phyloP scores from a whole-genome alignment of 805 yeast species.

The Suhomyces canberraensis region DNA sequence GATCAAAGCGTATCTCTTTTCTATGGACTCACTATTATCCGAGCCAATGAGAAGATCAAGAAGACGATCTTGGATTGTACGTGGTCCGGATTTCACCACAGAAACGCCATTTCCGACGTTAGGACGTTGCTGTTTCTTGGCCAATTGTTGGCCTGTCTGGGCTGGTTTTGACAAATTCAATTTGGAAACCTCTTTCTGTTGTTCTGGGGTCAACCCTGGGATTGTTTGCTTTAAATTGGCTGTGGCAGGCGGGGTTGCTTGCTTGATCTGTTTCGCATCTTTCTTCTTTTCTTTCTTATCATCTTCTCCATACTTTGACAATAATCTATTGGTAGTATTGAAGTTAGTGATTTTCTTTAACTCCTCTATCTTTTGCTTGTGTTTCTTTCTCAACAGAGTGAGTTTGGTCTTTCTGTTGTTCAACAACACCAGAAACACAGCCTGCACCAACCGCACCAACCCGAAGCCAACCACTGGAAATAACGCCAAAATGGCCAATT shows the following conservation, averaged over 20 bases:
- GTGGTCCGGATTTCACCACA: neutral
- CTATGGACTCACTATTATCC: slow-evolving; percentile 64
- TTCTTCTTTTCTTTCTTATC: slow-evolving; percentile 1
- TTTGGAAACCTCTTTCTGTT: slow-evolving; percentile 3
- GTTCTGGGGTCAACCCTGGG: slow-evolving; percentile 1
- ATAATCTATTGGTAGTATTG: slow-evolving; percentile 68
- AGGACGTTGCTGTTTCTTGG: neutral
- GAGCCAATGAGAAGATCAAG: slow-evolving; percentile 40
- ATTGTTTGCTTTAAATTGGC: neutral
- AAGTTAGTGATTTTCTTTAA: slow-evolving; percentile 72
- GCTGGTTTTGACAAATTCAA: slow-evolving; percentile 1
- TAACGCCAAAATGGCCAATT: slow-evolving; percentile 13
- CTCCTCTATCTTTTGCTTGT: slow-evolving; percentile 57
- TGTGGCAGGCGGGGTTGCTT: slow-evolving; percentile 1
- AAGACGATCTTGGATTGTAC: slow-evolving; percentile 35
- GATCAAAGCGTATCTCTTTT: slow-evolving; percentile 65
- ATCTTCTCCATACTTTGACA: slow-evolving; percentile 48
- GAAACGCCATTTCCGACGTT: neutral
- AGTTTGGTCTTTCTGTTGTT: slow-evolving; percentile 19
- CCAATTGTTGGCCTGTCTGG: neutral
- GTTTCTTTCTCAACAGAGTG: slow-evolving; percentile 38
- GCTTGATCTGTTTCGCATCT: neutral
- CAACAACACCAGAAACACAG: slow-evolving; percentile 18
- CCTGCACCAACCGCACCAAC: slow-evolving; percentile 15
- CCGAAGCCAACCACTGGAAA: slow-evolving; percentile 23